Percentiles rank a stretch among this genome's conserved stretches.
Conservation (phyloP, 176 grass and related monocot genomes). For the Zea mays region DNA sequence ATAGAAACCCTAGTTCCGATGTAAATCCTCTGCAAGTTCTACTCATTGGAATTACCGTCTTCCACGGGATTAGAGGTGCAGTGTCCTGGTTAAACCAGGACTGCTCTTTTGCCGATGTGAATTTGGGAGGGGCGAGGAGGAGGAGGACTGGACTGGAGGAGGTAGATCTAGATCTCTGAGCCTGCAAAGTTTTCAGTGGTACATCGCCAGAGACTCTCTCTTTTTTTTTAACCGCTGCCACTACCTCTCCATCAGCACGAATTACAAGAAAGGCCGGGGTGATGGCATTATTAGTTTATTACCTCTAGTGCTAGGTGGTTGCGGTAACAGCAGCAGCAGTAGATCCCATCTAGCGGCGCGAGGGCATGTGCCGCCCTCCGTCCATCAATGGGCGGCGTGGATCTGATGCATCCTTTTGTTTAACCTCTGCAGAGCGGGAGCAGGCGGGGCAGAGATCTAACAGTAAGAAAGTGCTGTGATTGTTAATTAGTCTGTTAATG, state of each 20-base stretch:
- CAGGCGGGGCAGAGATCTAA: not conserved
- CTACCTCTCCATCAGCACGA: slow-evolving; percentile 52
- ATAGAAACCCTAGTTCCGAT: slow-evolving; percentile 61
- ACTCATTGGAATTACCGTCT: slow-evolving; percentile 60
- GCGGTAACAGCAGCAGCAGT: not conserved
- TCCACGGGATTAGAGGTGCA: slow-evolving; percentile 56
- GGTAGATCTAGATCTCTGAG: slow-evolving; percentile 66
- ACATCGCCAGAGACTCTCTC: not conserved
- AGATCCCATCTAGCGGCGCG: slow-evolving; percentile 51
- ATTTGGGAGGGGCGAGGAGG: slow-evolving; percentile 42
- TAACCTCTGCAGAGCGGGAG: slow-evolving; percentile 20
- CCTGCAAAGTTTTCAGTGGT: slow-evolving; percentile 40
- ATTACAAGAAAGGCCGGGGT: slow-evolving; percentile 53
- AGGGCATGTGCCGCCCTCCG: slow-evolving; percentile 46
- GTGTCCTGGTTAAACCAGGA: slow-evolving; percentile 56
- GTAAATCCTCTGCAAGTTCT: slow-evolving; percentile 61
- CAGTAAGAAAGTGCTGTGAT: slow-evolving; percentile 28
- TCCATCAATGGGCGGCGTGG: slow-evolving; percentile 32
- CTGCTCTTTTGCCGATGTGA: slow-evolving; percentile 66
- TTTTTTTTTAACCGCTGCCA: slow-evolving; percentile 38
- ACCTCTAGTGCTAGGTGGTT: slow-evolving; percentile 19
- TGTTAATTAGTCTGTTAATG: slow-evolving; percentile 22
- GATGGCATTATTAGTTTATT: slow-evolving; percentile 34
- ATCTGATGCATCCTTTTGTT: slow-evolving; percentile 55
- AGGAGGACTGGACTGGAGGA: slow-evolving; percentile 36